A percentile compares a stretch with the other conserved stretches of the same genome.
These are phyloP conservation scores for Themeda triandra DNA, from an alignment of 176 grass and related monocot species.

Conservation along the genomic window DNA sequence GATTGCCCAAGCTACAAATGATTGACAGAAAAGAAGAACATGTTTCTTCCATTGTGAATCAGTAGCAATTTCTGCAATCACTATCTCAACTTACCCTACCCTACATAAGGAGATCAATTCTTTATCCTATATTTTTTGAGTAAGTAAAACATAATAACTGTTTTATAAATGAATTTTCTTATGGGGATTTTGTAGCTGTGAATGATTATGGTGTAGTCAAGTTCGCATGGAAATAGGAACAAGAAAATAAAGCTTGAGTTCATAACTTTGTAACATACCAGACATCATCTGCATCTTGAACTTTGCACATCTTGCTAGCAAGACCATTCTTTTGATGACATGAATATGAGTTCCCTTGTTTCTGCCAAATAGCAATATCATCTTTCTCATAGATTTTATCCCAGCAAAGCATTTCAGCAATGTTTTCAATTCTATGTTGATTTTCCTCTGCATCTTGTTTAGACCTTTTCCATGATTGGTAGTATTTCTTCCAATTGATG, in stretches of 20 bases:
- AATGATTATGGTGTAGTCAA: background rate
- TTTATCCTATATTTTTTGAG: background rate
- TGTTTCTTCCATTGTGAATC: background rate
- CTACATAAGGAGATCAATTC: background rate
- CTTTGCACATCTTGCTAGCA: constrained; percentile 52
- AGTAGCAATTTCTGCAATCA: background rate
- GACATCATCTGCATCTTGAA: constrained; percentile 61
- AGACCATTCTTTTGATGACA: constrained; percentile 39
- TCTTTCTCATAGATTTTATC: constrained; percentile 67
- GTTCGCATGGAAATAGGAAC: constrained; percentile 14
- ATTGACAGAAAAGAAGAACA: background rate
- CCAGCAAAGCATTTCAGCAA: constrained; percentile 86
- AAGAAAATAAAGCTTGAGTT: constrained; percentile 13
- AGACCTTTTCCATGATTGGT: constrained; percentile 59
- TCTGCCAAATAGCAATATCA: constrained; percentile 79
- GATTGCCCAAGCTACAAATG: constrained; percentile 4
- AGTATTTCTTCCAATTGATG: constrained; percentile 60
- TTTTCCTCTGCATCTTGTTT: constrained; percentile 56
- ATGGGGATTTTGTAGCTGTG: background rate
- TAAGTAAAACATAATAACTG: background rate
- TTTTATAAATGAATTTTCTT: background rate
- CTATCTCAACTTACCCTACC: background rate
- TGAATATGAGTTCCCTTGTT: constrained; percentile 44
- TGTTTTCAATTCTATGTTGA: constrained; percentile 49
- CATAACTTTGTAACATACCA: constrained; percentile 45